Conservation (phyloP, 805 yeast species). For the Myxozyma geophila region DNA sequence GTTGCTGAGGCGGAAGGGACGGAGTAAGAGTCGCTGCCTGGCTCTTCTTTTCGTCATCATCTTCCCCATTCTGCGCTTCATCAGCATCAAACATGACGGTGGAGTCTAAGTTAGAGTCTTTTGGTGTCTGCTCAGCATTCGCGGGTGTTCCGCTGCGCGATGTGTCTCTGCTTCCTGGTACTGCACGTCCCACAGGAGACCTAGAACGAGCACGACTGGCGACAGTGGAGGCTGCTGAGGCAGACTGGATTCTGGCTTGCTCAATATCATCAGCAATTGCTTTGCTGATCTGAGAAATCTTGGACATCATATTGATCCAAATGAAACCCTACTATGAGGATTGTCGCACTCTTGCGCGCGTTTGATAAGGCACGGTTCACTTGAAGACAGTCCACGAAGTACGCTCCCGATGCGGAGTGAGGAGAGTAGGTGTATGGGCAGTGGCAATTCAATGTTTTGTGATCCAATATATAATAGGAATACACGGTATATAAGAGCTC, state of each 20-base stretch:
- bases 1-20: slow-evolving; percentile 2
- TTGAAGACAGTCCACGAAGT: background rate
- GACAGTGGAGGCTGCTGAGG: slow-evolving; percentile 25
- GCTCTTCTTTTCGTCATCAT: slow-evolving; percentile 1
- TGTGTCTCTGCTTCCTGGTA: slow-evolving; percentile 42
- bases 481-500: background rate
- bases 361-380: background rate
- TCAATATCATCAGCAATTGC: slow-evolving; percentile 65
- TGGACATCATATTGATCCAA: slow-evolving; percentile 53
- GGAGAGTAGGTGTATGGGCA: background rate
- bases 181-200: slow-evolving; percentile 51
- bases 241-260: slow-evolving; percentile 43
- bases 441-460: background rate
- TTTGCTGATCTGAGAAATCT: slow-evolving; percentile 65
- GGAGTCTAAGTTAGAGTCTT: background rate
- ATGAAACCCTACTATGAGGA: no score
- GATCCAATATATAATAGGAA: no score
- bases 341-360: background rate
- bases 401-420: background rate
- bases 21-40: background rate
- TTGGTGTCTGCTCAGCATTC: background rate
- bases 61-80: slow-evolving; percentile 9
- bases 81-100: slow-evolving; percentile 15
- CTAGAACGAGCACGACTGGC: slow-evolving; percentile 48
- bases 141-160: slow-evolving; percentile 37